A percentile compares a stretch with the other conserved stretches of the same genome.
Evolutionary conservation across 1,284 basidiomycete species (phyloP).

Genomic region (Hypsizygus ulmarius): DNA sequence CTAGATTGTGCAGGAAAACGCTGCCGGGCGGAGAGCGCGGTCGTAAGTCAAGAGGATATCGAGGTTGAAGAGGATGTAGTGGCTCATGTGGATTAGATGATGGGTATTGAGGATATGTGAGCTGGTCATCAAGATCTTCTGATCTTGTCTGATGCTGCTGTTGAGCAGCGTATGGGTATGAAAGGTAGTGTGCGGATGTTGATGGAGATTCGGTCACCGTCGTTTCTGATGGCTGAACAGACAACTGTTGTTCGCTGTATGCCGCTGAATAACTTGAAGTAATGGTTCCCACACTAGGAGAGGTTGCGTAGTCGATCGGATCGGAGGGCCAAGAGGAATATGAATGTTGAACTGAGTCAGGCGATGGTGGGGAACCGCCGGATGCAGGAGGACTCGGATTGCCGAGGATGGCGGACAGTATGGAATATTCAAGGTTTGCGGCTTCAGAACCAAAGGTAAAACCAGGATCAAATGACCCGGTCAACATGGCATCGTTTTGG

Average conservation of each 20-base stretch:
- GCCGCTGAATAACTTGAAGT: constrained; percentile 28
- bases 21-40: constrained; percentile 36
- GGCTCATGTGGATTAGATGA: constrained; percentile 25
- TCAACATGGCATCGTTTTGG: constrained; percentile 60
- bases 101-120: constrained; percentile 26
- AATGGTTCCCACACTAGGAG: constrained; percentile 34
- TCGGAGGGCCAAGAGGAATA: constrained; percentile 46
- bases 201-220: constrained; percentile 24
- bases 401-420: constrained; percentile 86
- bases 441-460: constrained; percentile 82
- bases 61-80: constrained; percentile 46
- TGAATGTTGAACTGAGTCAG: constrained; percentile 35
- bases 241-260: constrained; percentile 36
- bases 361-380: constrained; percentile 39
- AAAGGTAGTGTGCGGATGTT: constrained; percentile 38
- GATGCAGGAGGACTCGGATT: constrained; percentile 68
- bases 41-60: constrained; percentile 45
- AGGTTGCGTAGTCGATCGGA: constrained; percentile 40
- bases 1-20: constrained; percentile 32
- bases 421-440: constrained; percentile 89
- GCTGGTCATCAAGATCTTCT: constrained; percentile 12
- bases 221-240: constrained; percentile 34
- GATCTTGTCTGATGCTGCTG: constrained; percentile 17
- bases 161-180: constrained; percentile 44
- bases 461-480: constrained; percentile 58